Conservation (phyloP, 805 yeast genomes). For the Teunomyces funiuensis region DNA sequence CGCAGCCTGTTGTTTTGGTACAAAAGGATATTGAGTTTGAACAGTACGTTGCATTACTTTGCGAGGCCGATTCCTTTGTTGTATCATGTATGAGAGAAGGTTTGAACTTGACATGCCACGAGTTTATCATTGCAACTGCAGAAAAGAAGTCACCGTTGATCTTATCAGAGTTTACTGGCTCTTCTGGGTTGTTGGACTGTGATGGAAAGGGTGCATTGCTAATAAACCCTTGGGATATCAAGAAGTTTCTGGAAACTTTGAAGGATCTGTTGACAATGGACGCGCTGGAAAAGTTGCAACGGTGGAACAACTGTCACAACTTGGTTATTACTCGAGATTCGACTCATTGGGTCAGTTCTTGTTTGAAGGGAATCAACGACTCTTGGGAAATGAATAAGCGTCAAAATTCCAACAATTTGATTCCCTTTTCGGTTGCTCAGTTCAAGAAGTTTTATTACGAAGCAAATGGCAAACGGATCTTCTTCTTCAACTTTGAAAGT, state of each 20-base stretch:
- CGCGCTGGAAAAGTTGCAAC: conserved; percentile 50
- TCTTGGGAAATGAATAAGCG: conserved; percentile 36
- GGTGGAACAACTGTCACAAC: conserved; percentile 64
- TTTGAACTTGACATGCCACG: conserved; percentile 95
- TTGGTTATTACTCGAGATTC: conserved; percentile 69
- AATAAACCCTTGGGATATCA: conserved; percentile 89
- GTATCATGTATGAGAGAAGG: conserved; percentile 96
- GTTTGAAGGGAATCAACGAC: conserved; percentile 52
- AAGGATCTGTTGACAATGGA: conserved; percentile 65
- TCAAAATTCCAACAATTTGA: conserved; percentile 22
- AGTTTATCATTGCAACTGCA: conserved; percentile 74
- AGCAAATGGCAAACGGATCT: conserved; percentile 41
- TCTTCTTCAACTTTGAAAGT: conserved; percentile 53
- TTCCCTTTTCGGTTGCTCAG: conserved; percentile 31
- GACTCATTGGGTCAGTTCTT: conserved; percentile 65
- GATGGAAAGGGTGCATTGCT: conserved; percentile 62
- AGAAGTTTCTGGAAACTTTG: conserved; percentile 62
- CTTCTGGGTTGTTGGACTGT: conserved; percentile 69
- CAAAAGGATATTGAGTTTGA: conserved; percentile 87
- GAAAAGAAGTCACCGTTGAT: conserved; percentile 77
- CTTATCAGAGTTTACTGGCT: conserved; percentile 91
- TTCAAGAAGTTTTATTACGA: conserved; percentile 34
- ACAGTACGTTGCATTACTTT: conserved; percentile 82
- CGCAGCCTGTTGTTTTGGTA: conserved; percentile 81
- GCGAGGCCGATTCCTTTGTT: conserved; percentile 84